A percentile compares a stretch with the other conserved stretches of the same genome.
phyloP scores from a whole-genome alignment of 78 protist species.

The Protostelium mycophagum region DNA sequence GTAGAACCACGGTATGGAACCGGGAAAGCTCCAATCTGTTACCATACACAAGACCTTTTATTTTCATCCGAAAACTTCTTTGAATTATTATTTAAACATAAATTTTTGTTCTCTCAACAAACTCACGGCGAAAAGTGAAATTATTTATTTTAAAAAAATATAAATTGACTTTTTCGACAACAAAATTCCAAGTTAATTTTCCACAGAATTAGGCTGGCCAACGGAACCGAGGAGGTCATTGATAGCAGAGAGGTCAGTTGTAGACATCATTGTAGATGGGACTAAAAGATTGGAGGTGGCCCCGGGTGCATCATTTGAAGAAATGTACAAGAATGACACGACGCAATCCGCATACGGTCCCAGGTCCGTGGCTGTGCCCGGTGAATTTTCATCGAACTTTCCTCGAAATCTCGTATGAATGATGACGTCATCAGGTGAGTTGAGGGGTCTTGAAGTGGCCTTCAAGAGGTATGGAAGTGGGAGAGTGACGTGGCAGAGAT shows the following conservation, averaged over 20 bases:
- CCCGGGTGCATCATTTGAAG: neutral
- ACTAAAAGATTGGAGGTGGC: neutral
- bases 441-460: slow-evolving; percentile 1
- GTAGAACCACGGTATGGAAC: too few species aligned
- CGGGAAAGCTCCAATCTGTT: too few species aligned
- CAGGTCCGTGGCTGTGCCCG: neutral
- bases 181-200: too few species aligned
- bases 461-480: slow-evolving; percentile 3
- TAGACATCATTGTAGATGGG: neutral
- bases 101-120: neutral
- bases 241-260: neutral
- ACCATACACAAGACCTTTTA: too few species aligned
- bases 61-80: too few species aligned
- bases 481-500: neutral
- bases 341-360: neutral
- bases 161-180: too few species aligned
- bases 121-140: too few species aligned
- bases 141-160: too few species aligned
- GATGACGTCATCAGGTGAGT: neutral
- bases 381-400: neutral
- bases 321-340: neutral
- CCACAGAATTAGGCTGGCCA: neutral
- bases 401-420: neutral
- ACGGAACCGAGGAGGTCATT: neutral
- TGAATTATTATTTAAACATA: too few species aligned